Evolutionary conservation across 2,329 filamentous ascomycete species (phyloP).

Genomic region (Penicillium sp.): DNA sequence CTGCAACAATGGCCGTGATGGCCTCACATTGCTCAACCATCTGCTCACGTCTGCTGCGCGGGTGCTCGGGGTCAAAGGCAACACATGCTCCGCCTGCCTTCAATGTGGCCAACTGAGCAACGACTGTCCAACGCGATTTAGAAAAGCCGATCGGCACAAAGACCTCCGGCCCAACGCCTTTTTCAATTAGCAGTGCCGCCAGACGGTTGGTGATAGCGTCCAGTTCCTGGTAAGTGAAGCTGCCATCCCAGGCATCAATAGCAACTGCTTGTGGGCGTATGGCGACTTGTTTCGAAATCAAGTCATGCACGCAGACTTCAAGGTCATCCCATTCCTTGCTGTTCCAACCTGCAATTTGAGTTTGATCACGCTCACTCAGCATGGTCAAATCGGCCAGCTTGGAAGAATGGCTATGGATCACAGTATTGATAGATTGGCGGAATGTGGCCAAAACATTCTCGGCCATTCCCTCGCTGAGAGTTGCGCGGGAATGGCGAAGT

Average conservation of each 20-base stretch:
- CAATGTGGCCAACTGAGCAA: background rate
- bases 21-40: background rate
- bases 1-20: too few species aligned
- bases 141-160: background rate
- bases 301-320: background rate
- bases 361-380: too few species aligned
- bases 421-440: too few species aligned
- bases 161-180: background rate
- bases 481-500: too few species aligned
- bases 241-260: constrained; percentile 1
- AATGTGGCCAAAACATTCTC: too few species aligned
- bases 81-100: constrained; percentile 2
- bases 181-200: background rate
- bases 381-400: too few species aligned
- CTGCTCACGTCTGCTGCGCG: background rate
- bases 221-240: background rate
- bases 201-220: background rate
- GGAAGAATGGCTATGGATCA: too few species aligned
- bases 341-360: too few species aligned
- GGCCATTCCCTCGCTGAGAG: too few species aligned
- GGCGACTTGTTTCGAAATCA: background rate
- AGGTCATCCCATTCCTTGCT: too few species aligned
- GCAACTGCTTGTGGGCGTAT: background rate
- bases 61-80: background rate
- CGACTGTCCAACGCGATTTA: background rate